Percentiles rank a stretch among this genome's conserved stretches.
Conservation (phyloP, 139 green algal genomes). For the Coelastrella sp. region DNA sequence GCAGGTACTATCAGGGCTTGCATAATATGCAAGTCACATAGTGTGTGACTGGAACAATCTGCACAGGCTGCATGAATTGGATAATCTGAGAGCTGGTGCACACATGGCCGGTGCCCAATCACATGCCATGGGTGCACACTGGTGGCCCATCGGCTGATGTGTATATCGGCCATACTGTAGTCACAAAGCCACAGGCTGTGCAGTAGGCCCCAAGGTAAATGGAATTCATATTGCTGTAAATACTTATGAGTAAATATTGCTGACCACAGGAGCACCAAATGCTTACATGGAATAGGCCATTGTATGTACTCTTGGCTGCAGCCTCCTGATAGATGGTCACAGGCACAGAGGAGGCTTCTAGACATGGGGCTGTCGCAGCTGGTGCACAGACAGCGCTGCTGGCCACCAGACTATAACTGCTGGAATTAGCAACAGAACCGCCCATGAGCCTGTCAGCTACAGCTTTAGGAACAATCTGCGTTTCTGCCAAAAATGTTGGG, state of each 20-base stretch:
- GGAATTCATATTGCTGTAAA: background rate
- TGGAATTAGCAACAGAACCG: background rate
- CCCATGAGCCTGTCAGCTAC: constrained; percentile 10
- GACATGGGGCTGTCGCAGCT: background rate
- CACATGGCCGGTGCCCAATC: no score
- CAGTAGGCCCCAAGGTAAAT: background rate
- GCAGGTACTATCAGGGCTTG: no score
- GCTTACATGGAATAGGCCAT: constrained; percentile 39
- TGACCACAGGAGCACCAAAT: background rate
- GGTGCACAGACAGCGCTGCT: background rate
- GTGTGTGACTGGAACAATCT: no score
- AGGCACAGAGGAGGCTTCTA: constrained; percentile 53
- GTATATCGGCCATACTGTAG: no score
- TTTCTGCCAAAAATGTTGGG: constrained; percentile 64
- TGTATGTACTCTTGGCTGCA: constrained; percentile 57
- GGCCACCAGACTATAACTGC: background rate
- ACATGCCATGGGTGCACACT: no score
- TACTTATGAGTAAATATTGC: background rate
- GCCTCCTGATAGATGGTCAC: constrained; percentile 65
- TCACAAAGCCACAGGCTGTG: no score
- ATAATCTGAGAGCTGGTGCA: no score
- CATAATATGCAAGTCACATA: no score
- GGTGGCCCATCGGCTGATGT: no score
- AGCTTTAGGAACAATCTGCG: constrained; percentile 41
- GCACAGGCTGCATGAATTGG: no score